Evolutionary conservation across 106 monocot genomes (phyloP).

Genomic region (Dactylorhiza incarnata): DNA sequence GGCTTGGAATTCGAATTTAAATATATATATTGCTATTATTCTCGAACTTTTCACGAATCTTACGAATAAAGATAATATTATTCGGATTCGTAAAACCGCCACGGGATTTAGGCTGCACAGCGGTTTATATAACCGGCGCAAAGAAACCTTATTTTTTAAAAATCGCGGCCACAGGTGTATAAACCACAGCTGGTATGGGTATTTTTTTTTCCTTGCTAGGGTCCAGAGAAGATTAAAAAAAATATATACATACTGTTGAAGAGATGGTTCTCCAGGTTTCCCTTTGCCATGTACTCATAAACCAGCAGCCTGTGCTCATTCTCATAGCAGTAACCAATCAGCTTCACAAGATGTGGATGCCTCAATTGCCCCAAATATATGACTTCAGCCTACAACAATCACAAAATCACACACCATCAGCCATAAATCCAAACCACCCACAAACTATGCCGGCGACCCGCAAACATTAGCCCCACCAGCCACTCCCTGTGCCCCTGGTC

Average conservation of each 20-base stretch:
- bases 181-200: no score
- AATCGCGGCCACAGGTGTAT: no score
- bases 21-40: no score
- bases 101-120: no score
- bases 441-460: not conserved
- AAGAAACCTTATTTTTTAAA: no score
- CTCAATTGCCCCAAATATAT: conserved; percentile 77
- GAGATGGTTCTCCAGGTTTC: conserved; percentile 86
- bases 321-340: conserved; percentile 83
- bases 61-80: no score
- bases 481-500: conserved; percentile 55
- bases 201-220: no score
- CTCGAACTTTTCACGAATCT: no score
- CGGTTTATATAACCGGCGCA: no score
- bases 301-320: conserved; percentile 71
- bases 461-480: conserved; percentile 25
- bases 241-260: conserved; percentile 48
- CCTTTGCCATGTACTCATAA: conserved; percentile 71
- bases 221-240: not conserved
- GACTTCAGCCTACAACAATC: conserved; percentile 48
- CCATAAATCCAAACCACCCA: not conserved
- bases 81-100: no score
- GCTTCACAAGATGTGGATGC: conserved; percentile 71
- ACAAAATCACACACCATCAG: not conserved
- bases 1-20: no score